Base-by-base conservation (phyloP, 176 grass and related monocot species). In the Raddia guianensis region DNA sequence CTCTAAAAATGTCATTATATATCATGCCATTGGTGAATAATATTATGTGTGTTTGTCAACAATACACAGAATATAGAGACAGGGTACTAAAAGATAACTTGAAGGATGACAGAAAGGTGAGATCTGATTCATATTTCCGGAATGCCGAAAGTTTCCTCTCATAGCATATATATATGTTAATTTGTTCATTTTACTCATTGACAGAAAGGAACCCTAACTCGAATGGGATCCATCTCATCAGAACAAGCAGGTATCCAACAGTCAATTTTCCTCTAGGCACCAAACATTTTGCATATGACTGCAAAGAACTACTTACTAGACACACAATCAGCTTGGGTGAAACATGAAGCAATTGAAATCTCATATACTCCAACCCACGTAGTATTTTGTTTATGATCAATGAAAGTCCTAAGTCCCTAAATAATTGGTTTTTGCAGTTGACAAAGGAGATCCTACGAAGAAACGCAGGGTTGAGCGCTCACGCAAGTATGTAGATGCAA, bases 391-490 rank as follows among this genome's bases (percentile, higher is more conserved):
- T 75, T 49, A 13, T 27, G 70, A 55, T 44, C 14, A 71, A 21
- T 13, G 5, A 73, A 73, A 47, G 7, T 44, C 59, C 71, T 94
- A 79, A 81, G 32, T 67, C 49, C 59, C 71, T 94, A 79, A 81
- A 32, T 67, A 19, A 14, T 71, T 59, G 37, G 3, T 9, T 67
- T 79, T 50, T 89, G 76, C 86, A 94, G 91, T 7, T 81, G 92
- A 91, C 57, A 82, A 77, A 60, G 89, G 92, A 77, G 89, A 94
- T 82, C 83, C 89, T 44, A 94, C 92, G 0, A 94, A 94, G 89
- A 94, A 89, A 73, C 89, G 89, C 53, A 94, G 86, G 83, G 86
- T 94, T 33, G 86, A 91, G 63, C 89, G 86, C 35, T 91, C 92
- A 66, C 86, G 92, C 55, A 94, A 94, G 92, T 91, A 91, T 74